Evolutionary conservation across 257 asterid species (phyloP), one percentile per base, ranked within the genome.

Genomic region (Solanum lycopersicoides): DNA sequence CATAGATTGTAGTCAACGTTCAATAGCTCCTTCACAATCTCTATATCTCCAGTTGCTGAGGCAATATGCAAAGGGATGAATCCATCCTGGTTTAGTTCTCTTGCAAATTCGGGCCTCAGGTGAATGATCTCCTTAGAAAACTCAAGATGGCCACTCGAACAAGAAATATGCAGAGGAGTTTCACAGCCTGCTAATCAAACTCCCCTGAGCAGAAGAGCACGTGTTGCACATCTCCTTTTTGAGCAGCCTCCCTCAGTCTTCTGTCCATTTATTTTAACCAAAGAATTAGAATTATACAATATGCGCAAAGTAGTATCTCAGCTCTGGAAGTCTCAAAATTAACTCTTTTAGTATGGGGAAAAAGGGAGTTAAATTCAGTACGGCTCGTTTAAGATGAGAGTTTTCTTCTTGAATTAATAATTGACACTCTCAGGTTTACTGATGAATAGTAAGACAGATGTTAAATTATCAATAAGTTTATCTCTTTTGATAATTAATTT

Each of bases 51-150:
- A 30, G 30, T 86, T 12, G 87, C 91, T 4, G 90, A 83, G 16
- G 91, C 93, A 39, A 91, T 86, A 83, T 91, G 92, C 74, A 91
- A 47, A 42, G 91, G 91, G 88, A 77, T 90, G 2, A 87, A 85
- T 2, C 94, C 94, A 7, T 88, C 89, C 14, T n/a, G 34, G 86
- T 88, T 88, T 42, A 89, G 4, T 15, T 88, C 91, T 11, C 50
- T 11, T 4, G 50, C 82, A 3, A 4, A 73, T 18, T 76, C 59
- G 8, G 23, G 59, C 13, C 14, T 76, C 35, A 76, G 3, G 16
- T 42, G 83, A 76, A 42, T 42, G 37, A 76, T n/a, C 23, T n/a
- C 83, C 83, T 23, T 76, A 12, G 47, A 11, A 37, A 75, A 75
- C 82, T 75, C 53, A 75, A 75, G 60, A 76, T 39, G 60, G 60